Conservation (phyloP, 352 stramenopile species). For the Aphanomyces cochlioides region DNA sequence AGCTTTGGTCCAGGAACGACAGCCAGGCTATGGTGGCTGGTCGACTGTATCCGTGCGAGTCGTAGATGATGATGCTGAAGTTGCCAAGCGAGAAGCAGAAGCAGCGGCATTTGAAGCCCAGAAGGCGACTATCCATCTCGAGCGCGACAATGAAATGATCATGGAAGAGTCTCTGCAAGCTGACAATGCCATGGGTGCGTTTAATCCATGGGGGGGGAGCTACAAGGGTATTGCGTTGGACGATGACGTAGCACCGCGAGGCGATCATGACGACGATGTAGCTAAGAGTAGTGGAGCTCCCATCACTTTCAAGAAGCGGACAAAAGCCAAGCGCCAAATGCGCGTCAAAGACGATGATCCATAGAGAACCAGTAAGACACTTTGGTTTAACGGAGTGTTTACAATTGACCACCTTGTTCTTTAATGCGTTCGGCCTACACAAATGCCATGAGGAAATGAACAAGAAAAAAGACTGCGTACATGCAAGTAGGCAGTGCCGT, state of each 20-base stretch:
- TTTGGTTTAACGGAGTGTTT: constrained; percentile 35
- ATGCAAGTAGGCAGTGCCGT: constrained; percentile 85
- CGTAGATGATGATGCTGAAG: constrained; percentile 67
- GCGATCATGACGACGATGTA: constrained; percentile 45
- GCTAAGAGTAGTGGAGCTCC: constrained; percentile 48
- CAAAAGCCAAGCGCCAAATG: constrained; percentile 34
- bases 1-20: constrained; percentile 38
- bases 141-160: constrained; percentile 59
- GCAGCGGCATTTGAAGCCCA: constrained; percentile 32
- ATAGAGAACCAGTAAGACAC: constrained; percentile 29
- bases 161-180: constrained; percentile 63
- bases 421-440: constrained; percentile 76
- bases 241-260: constrained; percentile 23
- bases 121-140: constrained; percentile 13
- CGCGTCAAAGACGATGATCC: constrained; percentile 58
- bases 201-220: constrained; percentile 76
- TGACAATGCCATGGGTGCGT: constrained; percentile 72
- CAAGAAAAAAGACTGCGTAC: constrained; percentile 29
- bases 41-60: constrained; percentile 66
- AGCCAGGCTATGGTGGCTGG: constrained; percentile 79
- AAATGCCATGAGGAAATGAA: neutral
- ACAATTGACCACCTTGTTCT: constrained; percentile 69
- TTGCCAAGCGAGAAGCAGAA: constrained; percentile 36
- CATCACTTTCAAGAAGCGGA: constrained; percentile 74
- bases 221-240: constrained; percentile 81